Evolutionary conservation across 176 grass and related monocot genomes (phyloP).

Genomic region (Lolium rigidum): DNA sequence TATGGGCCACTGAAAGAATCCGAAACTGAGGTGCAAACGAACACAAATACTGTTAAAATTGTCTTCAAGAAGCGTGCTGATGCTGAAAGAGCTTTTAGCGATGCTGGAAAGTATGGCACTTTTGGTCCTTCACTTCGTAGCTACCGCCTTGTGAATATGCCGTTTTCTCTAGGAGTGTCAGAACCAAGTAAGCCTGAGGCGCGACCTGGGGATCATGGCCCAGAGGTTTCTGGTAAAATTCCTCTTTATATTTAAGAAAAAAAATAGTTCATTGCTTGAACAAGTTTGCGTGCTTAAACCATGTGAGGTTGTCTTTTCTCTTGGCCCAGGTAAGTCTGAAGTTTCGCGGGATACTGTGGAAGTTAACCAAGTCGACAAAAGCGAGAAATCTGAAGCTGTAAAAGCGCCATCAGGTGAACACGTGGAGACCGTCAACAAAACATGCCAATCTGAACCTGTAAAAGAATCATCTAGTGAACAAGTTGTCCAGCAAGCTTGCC

Average conservation of each 20-base stretch:
- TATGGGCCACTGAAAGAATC: constrained; percentile 87
- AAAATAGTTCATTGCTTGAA: constrained; percentile 11
- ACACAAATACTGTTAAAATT: constrained; percentile 66
- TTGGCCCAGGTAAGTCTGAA: constrained; percentile 38
- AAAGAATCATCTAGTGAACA: constrained; percentile 30
- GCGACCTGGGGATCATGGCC: constrained; percentile 35
- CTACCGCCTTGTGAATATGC: constrained; percentile 80
- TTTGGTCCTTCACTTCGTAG: constrained; percentile 90
- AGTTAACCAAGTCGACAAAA: constrained; percentile 42
- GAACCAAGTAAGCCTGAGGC: constrained; percentile 50
- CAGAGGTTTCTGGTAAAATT: constrained; percentile 46
- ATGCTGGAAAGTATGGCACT: constrained; percentile 68
- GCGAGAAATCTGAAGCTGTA: constrained; percentile 28
- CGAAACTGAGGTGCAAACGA: constrained; percentile 69
- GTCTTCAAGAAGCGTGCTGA: constrained; percentile 86
- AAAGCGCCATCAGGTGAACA: constrained; percentile 25
- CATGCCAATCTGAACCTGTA: constrained; percentile 37
- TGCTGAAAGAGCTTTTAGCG: constrained; percentile 93
- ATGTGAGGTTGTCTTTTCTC: constrained; percentile 33
- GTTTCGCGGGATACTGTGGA: constrained; percentile 30
- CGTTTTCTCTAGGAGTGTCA: constrained; percentile 37
- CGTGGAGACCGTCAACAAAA: constrained; percentile 27
- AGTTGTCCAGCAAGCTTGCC: constrained; percentile 33
- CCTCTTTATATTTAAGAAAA: constrained; percentile 9
- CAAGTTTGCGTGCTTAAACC: constrained; percentile 40